phyloP scores from a whole-genome alignment of 192 early-diverging fungal species.

The Coemansia sp. region DNA sequence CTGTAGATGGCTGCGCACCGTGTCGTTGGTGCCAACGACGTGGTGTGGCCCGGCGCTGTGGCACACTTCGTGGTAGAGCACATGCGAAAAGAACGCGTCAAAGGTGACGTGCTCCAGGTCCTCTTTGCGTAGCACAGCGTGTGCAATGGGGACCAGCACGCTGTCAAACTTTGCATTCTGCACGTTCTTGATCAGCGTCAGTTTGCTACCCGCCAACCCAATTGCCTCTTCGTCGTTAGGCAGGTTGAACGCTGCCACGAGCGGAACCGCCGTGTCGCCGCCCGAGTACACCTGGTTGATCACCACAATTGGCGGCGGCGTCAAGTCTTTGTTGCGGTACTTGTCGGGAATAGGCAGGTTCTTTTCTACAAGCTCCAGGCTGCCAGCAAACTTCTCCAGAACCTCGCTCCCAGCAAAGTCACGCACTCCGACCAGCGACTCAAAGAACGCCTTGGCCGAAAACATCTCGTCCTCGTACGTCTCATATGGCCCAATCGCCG shows the following conservation, averaged over 20 bases:
- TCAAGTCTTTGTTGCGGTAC: slow-evolving; percentile 60
- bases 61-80: slow-evolving; percentile 68
- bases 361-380: slow-evolving; percentile 63
- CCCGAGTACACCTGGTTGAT: slow-evolving; percentile 71
- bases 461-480: slow-evolving; percentile 68
- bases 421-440: slow-evolving; percentile 64
- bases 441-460: slow-evolving; percentile 63
- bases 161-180: slow-evolving; percentile 67
- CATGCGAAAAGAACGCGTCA: slow-evolving; percentile 68
- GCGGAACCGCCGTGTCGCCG: slow-evolving; percentile 69
- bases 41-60: slow-evolving; percentile 70
- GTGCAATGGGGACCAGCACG: slow-evolving; percentile 62
- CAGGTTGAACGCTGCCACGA: slow-evolving; percentile 74
- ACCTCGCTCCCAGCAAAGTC: slow-evolving; percentile 56
- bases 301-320: slow-evolving; percentile 66
- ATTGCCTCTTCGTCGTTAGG: slow-evolving; percentile 76
- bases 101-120: slow-evolving; percentile 58
- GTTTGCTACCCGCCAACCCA: slow-evolving; percentile 61
- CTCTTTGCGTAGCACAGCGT: slow-evolving; percentile 47
- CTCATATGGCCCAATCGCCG: slow-evolving; percentile 71
- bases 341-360: slow-evolving; percentile 62
- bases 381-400: slow-evolving; percentile 62
- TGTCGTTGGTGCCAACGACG: slow-evolving; percentile 45
- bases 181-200: slow-evolving; percentile 74
- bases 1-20: slow-evolving; percentile 62